Percentiles rank a stretch among this genome's conserved stretches.
Conservation (phyloP, 2,329 filamentous ascomycete genomes). For the Trichoderma lentiforme region DNA sequence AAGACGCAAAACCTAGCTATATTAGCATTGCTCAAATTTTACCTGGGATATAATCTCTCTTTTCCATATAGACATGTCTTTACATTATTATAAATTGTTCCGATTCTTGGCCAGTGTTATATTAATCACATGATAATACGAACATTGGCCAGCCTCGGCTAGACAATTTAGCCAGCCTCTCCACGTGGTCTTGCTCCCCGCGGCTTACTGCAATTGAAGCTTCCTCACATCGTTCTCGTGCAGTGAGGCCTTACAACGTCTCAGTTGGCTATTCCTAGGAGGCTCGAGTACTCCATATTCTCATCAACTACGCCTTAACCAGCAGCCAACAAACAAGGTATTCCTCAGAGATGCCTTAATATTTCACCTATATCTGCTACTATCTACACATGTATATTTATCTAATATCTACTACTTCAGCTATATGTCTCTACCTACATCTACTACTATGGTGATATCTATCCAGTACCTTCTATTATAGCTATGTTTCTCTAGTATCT, state of each 20-base stretch:
- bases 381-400: too few relatives aligned
- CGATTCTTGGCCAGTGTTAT: neutral
- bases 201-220: neutral
- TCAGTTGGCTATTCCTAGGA: neutral
- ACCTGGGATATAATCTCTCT: neutral
- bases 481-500: neutral
- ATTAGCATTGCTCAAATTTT: neutral
- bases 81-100: neutral
- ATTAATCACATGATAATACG: neutral
- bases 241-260: neutral
- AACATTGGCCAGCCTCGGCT: neutral
- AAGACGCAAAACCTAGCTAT: neutral
- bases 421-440: too few relatives aligned
- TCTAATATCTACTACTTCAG: too few relatives aligned
- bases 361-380: neutral
- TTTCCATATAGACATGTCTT: neutral
- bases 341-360: neutral
- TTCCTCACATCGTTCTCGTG: neutral
- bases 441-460: too few relatives aligned
- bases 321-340: neutral
- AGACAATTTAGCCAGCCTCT: neutral
- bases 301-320: rapidly evolving
- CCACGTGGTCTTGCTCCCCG: neutral
- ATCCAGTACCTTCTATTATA: neutral
- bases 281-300: neutral